Evolutionary conservation across 139 green algal genomes (phyloP).

Genomic region (Chlamydomonas asymmetrica): DNA sequence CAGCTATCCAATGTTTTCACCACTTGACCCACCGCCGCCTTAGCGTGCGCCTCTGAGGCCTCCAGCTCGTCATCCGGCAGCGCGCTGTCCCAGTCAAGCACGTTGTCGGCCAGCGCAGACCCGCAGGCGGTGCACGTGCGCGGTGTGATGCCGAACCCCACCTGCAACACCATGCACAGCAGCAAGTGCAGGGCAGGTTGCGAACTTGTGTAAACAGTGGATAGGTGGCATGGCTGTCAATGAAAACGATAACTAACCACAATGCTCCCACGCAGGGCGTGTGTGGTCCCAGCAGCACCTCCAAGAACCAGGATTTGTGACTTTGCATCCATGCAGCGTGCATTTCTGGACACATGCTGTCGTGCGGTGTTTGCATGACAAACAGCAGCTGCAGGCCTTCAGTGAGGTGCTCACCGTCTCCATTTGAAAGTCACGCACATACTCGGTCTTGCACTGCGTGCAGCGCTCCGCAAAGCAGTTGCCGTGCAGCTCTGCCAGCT

Average conservation of each 20-base stretch:
- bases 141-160: slow-evolving; percentile 87
- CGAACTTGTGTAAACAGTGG: too few relatives aligned
- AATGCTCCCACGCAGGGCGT: too few relatives aligned
- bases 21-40: slow-evolving; percentile 43
- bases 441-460: slow-evolving; percentile 68
- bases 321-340: too few relatives aligned
- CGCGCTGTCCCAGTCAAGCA: slow-evolving; percentile 89
- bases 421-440: slow-evolving; percentile 94
- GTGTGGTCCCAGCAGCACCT: too few relatives aligned
- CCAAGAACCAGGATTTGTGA: too few relatives aligned
- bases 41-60: slow-evolving; percentile 61
- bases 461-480: slow-evolving; percentile 95
- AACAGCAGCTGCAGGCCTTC: too few relatives aligned
- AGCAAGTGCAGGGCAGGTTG: too few relatives aligned
- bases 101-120: slow-evolving; percentile 70
- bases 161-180: slow-evolving; percentile 19
- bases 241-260: too few relatives aligned
- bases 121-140: slow-evolving; percentile 73
- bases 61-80: slow-evolving; percentile 85
- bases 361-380: too few relatives aligned
- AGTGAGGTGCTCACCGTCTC: slow-evolving; percentile 69
- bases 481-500: slow-evolving; percentile 94
- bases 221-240: too few relatives aligned
- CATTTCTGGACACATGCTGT: too few relatives aligned
- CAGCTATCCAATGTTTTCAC: background rate